A percentile compares a stretch with the other conserved stretches of the same genome.
These are phyloP conservation scores for Macrocybe sp. DNA, from an alignment of 1,284 basidiomycete species.

Conservation along the genomic window DNA sequence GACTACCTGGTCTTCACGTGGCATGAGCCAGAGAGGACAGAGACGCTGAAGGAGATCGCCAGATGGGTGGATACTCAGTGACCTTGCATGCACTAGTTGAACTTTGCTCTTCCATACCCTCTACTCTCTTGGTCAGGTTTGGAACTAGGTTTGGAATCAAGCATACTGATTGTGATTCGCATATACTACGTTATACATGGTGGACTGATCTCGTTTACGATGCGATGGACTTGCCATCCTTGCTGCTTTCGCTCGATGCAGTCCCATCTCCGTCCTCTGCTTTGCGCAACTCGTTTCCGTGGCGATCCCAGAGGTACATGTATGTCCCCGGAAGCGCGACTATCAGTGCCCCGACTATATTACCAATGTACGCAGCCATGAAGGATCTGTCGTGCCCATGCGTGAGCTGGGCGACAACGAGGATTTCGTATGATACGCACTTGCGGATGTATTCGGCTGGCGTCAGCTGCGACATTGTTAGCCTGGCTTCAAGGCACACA, in stretches of 20 bases:
- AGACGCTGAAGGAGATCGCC: not conserved
- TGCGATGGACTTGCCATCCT: no score
- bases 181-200: no score
- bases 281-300: conserved; percentile 30
- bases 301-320: conserved; percentile 49
- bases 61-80: not conserved
- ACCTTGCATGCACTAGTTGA: no score
- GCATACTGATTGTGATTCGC: no score
- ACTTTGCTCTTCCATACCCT: no score
- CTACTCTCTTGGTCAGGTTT: no score
- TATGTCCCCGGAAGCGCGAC: conserved; percentile 56
- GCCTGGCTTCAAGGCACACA: not conserved
- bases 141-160: no score
- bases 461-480: conserved; percentile 33
- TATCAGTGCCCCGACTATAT: conserved; percentile 60
- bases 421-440: conserved; percentile 24
- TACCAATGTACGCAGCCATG: conserved; percentile 60
- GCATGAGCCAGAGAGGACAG: not conserved
- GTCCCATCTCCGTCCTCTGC: conserved; percentile 26
- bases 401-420: not conserved
- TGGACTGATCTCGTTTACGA: no score
- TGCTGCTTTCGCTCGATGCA: not conserved
- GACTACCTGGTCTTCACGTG: not conserved
- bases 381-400: conserved; percentile 37
- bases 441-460: conserved; percentile 57